phyloP scores from a whole-genome alignment of 306 rosid species.

The Begonia loranthoides region DNA sequence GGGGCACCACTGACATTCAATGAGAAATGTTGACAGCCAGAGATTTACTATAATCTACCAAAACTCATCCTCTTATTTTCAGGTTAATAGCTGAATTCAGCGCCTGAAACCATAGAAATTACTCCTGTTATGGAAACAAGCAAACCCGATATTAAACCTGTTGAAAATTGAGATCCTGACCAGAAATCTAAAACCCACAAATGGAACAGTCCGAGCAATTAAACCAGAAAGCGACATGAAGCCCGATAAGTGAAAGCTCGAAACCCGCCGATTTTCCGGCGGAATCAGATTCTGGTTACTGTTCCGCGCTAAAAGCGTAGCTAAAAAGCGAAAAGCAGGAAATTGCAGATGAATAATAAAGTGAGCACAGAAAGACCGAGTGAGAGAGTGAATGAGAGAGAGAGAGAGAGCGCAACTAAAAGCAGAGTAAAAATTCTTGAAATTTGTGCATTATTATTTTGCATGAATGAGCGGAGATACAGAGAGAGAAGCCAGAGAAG shows the following conservation, averaged over 20 bases:
- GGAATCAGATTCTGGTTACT: background rate
- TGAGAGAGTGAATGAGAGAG: conserved; percentile 17
- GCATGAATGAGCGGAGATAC: conserved; percentile 11
- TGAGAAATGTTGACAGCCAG: background rate
- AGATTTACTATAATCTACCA: background rate
- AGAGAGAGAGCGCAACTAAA: conserved; percentile 7
- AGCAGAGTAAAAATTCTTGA: conserved; percentile 14
- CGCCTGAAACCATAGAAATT: no score
- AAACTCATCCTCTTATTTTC: background rate
- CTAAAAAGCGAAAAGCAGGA: background rate
- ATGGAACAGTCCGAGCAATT: background rate
- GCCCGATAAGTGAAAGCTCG: background rate
- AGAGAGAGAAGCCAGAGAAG: background rate
- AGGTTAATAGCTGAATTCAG: background rate
- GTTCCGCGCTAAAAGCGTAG: background rate
- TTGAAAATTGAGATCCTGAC: no score
- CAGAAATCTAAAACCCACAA: background rate
- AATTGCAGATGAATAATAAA: conserved; percentile 2
- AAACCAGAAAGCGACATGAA: background rate
- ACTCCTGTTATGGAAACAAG: no score
- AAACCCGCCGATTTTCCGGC: conserved; percentile 5
- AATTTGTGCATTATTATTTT: conserved; percentile 25
- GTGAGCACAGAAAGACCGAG: background rate
- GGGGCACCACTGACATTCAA: background rate
- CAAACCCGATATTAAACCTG: no score